Conservation (phyloP, 2,329 filamentous ascomycete genomes). For the Verticillium klebahnii region DNA sequence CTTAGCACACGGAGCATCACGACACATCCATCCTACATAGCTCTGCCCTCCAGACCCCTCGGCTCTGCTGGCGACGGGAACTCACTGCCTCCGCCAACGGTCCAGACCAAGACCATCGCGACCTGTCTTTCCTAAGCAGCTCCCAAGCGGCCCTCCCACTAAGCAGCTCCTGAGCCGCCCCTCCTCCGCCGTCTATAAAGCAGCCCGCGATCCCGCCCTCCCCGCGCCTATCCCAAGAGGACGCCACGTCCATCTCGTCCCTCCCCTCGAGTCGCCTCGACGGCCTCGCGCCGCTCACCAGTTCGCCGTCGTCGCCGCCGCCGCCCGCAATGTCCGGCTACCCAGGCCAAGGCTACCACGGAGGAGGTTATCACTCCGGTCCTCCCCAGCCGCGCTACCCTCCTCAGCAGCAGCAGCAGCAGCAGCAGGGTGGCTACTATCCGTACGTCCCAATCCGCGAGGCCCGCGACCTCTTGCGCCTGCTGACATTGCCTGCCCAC, state of each 20-base stretch:
- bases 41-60: neutral
- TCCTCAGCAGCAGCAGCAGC: slow-evolving; percentile 28
- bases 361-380: slow-evolving; percentile 37
- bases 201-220: neutral
- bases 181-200: neutral
- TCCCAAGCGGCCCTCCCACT: neutral
- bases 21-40: neutral
- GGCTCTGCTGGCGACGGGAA: neutral
- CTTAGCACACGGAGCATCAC: neutral
- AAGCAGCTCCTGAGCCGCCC: neutral
- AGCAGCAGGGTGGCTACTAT: slow-evolving; percentile 42
- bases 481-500: slow-evolving; percentile 15
- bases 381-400: slow-evolving; percentile 25
- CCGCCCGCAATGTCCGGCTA: slow-evolving; percentile 56
- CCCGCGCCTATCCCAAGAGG: neutral
- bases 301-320: neutral
- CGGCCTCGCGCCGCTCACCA: neutral
- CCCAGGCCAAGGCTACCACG: slow-evolving; percentile 48
- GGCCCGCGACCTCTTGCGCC: neutral
- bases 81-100: neutral
- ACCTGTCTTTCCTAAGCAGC: neutral
- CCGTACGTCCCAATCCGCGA: slow-evolving; percentile 54
- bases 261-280: neutral
- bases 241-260: neutral
- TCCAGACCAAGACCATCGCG: neutral